phyloP scores from a whole-genome alignment of 805 yeast genomes.

The Candida oleophila region DNA sequence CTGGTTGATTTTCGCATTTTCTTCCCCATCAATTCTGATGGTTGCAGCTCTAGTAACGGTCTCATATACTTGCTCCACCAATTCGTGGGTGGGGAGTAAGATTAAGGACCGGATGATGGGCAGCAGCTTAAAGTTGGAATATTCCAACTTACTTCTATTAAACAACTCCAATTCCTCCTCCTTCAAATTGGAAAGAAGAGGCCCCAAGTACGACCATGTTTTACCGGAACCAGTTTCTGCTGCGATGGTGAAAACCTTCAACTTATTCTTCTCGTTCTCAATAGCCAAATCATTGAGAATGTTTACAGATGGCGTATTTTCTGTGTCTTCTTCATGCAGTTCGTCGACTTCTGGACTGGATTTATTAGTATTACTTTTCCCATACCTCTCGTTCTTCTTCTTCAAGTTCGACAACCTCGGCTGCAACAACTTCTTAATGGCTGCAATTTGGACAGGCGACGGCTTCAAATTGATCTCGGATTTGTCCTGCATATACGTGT shows the following conservation, averaged over 20 bases:
- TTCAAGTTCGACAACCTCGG: constrained; percentile 31
- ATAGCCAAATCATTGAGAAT: constrained; percentile 26
- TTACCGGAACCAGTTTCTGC: constrained; percentile 98
- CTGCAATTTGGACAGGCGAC: constrained; percentile 80
- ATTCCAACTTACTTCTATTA: constrained; percentile 15
- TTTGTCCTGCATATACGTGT: constrained; percentile 29
- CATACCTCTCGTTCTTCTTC: constrained; percentile 18
- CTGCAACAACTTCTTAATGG: constrained; percentile 56
- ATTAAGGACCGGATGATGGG: constrained; percentile 63
- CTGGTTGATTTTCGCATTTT: constrained; percentile 9
- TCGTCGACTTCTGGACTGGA: background rate
- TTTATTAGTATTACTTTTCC: background rate
- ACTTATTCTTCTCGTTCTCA: constrained; percentile 27
- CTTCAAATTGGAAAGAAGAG: constrained; percentile 66
- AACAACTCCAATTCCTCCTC: constrained; percentile 46
- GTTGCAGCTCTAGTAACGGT: constrained; percentile 35
- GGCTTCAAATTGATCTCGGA: constrained; percentile 47
- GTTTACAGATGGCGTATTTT: background rate
- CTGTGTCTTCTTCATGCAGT: constrained; percentile 2
- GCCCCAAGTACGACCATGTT: constrained; percentile 86
- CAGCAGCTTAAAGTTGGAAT: constrained; percentile 20
- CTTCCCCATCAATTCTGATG: constrained; percentile 18
- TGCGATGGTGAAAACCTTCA: constrained; percentile 74
- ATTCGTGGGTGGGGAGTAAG: constrained; percentile 87
- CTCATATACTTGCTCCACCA: constrained; percentile 73